Evolutionary conservation across 2,329 filamentous ascomycete genomes (phyloP).

Genomic region (Fusarium foetens): DNA sequence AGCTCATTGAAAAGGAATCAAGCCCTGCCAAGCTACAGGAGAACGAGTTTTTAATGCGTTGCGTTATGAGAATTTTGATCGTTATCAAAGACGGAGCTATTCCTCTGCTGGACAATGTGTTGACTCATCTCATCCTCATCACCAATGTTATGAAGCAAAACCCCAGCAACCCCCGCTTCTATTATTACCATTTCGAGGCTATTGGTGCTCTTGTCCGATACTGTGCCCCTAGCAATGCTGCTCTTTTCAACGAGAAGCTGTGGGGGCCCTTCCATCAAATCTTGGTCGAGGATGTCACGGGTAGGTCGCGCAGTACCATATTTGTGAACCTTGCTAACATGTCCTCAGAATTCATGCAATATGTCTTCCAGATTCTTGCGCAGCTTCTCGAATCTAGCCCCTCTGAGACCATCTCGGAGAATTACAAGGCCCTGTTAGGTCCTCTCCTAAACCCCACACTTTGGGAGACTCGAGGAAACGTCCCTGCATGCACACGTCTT

Average conservation of each 20-base stretch:
- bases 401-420: constrained; percentile 77
- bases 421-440: constrained; percentile 81
- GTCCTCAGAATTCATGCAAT: constrained; percentile 85
- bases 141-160: constrained; percentile 93
- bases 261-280: constrained; percentile 86
- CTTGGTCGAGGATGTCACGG: constrained; percentile 82
- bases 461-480: constrained; percentile 93
- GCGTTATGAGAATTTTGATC: constrained; percentile 96
- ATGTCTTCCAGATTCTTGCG: constrained; percentile 94
- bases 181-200: constrained; percentile 98
- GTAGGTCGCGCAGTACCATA: constrained; percentile 53
- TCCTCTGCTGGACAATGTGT: constrained; percentile 78
- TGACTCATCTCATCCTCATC: constrained; percentile 86
- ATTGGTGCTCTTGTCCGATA: constrained; percentile 85
- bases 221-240: constrained; percentile 72
- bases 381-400: constrained; percentile 90
- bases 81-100: constrained; percentile 87
- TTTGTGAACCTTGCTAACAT: constrained; percentile 44
- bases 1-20: constrained; percentile 84
- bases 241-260: constrained; percentile 80
- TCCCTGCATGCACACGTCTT: constrained; percentile 88
- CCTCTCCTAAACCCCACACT: constrained; percentile 83
- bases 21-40: constrained; percentile 95
- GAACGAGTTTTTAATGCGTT: constrained; percentile 98
- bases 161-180: constrained; percentile 96